These are phyloP conservation scores for Aspergillus quadricinctus DNA, from an alignment of 2,329 filamentous ascomycete species.

Conservation along the genomic window DNA sequence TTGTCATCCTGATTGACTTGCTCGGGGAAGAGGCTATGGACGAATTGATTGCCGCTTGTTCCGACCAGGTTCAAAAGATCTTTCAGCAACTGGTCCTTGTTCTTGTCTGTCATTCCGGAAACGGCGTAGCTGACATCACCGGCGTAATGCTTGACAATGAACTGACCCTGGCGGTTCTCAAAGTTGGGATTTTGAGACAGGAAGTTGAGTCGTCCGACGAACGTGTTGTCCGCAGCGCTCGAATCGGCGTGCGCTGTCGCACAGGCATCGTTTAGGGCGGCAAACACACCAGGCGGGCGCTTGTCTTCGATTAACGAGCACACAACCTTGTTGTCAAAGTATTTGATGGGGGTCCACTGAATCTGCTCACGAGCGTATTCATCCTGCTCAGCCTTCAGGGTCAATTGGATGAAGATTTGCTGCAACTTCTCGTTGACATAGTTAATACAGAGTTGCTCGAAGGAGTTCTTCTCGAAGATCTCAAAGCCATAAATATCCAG, in stretches of 20 bases:
- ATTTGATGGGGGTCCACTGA: slow-evolving; percentile 97
- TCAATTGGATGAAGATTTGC: slow-evolving; percentile 98
- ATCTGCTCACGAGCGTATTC: slow-evolving; percentile 96
- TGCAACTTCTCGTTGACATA: slow-evolving; percentile 99
- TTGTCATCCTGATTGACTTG: slow-evolving; percentile 95
- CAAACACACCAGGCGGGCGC: slow-evolving; percentile 86
- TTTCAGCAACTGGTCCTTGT: slow-evolving; percentile 96
- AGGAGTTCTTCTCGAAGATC: slow-evolving; percentile 98
- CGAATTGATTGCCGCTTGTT: slow-evolving; percentile 76
- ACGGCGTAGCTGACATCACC: slow-evolving; percentile 94
- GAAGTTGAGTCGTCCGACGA: slow-evolving; percentile 87
- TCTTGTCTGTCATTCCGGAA: slow-evolving; percentile 98
- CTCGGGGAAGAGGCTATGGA: slow-evolving; percentile 85
- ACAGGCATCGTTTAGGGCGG: slow-evolving; percentile 93
- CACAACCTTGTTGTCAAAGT: slow-evolving; percentile 99
- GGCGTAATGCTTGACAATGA: slow-evolving; percentile 98
- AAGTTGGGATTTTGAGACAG: slow-evolving; percentile 85
- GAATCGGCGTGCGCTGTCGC: slow-evolving; percentile 98
- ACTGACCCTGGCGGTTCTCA: slow-evolving; percentile 86
- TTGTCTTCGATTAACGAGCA: slow-evolving; percentile 94
- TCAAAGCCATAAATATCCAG: slow-evolving; percentile 99
- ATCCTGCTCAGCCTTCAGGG: slow-evolving; percentile 93
- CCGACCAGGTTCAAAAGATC: slow-evolving; percentile 84
- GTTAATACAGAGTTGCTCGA: slow-evolving; percentile 98
- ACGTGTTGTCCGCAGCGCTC: slow-evolving; percentile 87